Percentiles rank a stretch among this genome's conserved stretches.
phyloP scores from a whole-genome alignment of 75 land plant species.

The Chamaecyparis obtusa region DNA sequence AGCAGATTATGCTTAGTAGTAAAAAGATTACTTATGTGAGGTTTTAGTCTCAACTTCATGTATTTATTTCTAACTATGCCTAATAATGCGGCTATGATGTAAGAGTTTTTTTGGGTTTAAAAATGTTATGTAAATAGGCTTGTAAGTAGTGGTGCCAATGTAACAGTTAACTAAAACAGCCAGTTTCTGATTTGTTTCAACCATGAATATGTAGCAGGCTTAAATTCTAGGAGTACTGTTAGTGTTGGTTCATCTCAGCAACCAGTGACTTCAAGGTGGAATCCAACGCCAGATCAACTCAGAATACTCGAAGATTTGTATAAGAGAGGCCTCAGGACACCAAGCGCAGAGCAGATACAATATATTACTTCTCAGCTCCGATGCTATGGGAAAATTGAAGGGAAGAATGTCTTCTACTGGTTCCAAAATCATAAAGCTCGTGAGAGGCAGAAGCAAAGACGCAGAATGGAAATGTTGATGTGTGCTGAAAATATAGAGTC shows the following conservation, averaged over 20 bases:
- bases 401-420: constrained; percentile 74
- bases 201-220: not conserved
- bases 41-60: not conserved
- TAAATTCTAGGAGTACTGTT: not conserved
- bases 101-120: not conserved
- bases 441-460: constrained; percentile 48
- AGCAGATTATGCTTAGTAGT: too few relatives aligned
- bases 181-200: not conserved
- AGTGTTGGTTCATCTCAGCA: constrained; percentile 10
- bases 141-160: not conserved
- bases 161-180: not conserved
- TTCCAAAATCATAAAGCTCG: constrained; percentile 75
- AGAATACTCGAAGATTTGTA: constrained; percentile 49
- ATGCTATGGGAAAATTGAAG: constrained; percentile 59
- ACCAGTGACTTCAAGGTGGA: constrained; percentile 54
- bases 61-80: not conserved
- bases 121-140: not conserved
- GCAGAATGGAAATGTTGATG: constrained; percentile 3
- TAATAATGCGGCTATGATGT: not conserved
- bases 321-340: constrained; percentile 46
- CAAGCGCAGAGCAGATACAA: constrained; percentile 57
- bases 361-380: constrained; percentile 60
- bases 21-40: too few relatives aligned
- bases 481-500: not conserved
- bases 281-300: constrained; percentile 62